Percentiles rank a stretch among this genome's conserved stretches.
These are phyloP conservation scores for Xylaria flabelliformis DNA, from an alignment of 495 filamentous ascomycete species.

Conservation along the genomic window DNA sequence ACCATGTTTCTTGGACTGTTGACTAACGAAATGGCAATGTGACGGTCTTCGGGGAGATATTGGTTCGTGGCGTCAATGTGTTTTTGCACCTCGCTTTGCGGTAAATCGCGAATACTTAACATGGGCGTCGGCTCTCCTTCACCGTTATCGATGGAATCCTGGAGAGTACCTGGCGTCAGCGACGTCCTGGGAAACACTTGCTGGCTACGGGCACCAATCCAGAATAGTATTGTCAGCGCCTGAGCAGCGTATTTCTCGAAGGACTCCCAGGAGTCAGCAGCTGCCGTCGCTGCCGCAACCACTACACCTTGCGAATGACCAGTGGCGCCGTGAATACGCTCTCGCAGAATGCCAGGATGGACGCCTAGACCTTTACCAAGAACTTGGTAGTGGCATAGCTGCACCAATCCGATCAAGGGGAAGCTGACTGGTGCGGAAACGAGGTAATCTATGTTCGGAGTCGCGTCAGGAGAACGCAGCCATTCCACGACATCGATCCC, in stretches of 20 bases:
- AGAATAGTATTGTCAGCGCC: slow-evolving; percentile 94
- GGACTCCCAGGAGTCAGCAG: slow-evolving; percentile 86
- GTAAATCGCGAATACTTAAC: slow-evolving; percentile 94
- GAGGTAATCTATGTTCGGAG: slow-evolving; percentile 93
- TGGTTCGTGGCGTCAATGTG: slow-evolving; percentile 96
- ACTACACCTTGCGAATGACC: slow-evolving; percentile 98
- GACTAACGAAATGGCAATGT: slow-evolving; percentile 92
- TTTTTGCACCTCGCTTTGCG: slow-evolving; percentile 82
- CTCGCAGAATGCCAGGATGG: slow-evolving; percentile 82
- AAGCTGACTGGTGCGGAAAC: slow-evolving; percentile 97
- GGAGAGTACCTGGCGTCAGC: slow-evolving; percentile 86
- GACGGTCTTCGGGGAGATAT: slow-evolving; percentile 88
- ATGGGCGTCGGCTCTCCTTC: slow-evolving; percentile 96
- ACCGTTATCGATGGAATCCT: slow-evolving; percentile 91
- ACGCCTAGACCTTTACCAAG: slow-evolving; percentile 88
- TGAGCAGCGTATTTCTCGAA: slow-evolving; percentile 78
- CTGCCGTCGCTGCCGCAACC: slow-evolving; percentile 89
- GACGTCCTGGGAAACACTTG: slow-evolving; percentile 96
- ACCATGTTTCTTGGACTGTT: slow-evolving; percentile 98
- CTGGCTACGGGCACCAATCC: slow-evolving; percentile 98
- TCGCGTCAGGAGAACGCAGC: slow-evolving; percentile 84
- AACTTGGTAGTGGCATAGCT: slow-evolving; percentile 91
- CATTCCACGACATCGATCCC: slow-evolving; percentile 92
- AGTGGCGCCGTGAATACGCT: slow-evolving; percentile 83
- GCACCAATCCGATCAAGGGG: slow-evolving; percentile 93